A percentile compares a stretch with the other conserved stretches of the same genome.
These are phyloP conservation scores for Monosporascus sp. DNA, from an alignment of 2,329 filamentous ascomycete genomes.

Conservation along the genomic window DNA sequence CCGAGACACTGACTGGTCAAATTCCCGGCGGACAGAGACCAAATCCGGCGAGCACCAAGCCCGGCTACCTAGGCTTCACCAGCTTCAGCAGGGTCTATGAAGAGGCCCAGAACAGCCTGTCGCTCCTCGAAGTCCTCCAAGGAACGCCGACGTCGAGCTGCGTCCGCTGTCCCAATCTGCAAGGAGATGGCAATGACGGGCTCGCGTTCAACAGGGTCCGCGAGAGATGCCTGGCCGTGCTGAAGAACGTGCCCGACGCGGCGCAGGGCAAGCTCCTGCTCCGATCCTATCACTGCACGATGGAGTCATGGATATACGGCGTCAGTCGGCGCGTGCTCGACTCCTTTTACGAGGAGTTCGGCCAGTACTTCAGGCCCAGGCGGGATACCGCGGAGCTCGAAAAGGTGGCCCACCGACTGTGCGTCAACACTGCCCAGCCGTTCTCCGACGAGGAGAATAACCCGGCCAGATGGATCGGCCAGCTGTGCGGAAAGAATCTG, in stretches of 20 bases:
- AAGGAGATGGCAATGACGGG: not conserved
- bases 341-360: conserved; percentile 28
- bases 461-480: conserved; percentile 31
- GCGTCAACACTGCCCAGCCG: conserved; percentile 30
- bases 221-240: conserved; percentile 32
- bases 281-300: conserved; percentile 13
- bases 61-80: conserved; percentile 40
- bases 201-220: conserved; percentile 20
- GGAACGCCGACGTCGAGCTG: conserved; percentile 4
- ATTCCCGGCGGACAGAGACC: conserved; percentile 9
- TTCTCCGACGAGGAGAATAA: conserved; percentile 29
- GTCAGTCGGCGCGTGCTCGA: conserved; percentile 23
- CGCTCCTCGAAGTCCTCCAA: conserved; percentile 23
- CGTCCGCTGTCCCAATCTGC: not conserved
- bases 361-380: conserved; percentile 20
- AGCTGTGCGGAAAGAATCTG: conserved; percentile 32
- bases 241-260: conserved; percentile 29
- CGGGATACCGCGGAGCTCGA: conserved; percentile 24
- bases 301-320: conserved; percentile 27
- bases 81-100: conserved; percentile 37
- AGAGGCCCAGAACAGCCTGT: conserved; percentile 35
- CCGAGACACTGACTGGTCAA: conserved; percentile 9
- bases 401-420: conserved; percentile 30
- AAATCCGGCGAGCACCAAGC: conserved; percentile 8
- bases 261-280: conserved; percentile 16